Base-by-base conservation (phyloP, 1,284 basidiomycete genomes). In the Pyrrhoderma lamaoense region DNA sequence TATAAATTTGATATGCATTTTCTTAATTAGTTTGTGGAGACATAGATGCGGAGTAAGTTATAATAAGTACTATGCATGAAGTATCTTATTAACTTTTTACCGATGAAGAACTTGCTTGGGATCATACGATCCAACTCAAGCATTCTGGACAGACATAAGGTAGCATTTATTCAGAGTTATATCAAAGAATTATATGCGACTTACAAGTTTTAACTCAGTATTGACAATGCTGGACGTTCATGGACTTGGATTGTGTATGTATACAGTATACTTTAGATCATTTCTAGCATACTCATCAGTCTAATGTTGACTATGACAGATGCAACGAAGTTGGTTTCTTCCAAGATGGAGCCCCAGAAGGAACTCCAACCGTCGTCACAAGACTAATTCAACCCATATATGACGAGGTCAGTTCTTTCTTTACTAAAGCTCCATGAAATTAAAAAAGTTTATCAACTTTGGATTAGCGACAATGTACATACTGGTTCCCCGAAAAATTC, bases 281-380 rank as follows among this genome's bases (percentile, higher is more conserved):
- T n/a, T n/a, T n/a, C n/a, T n/a, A n/a, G n/a, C n/a, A n/a, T n/a
- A n/a, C n/a, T n/a, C n/a, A n/a, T 4, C n/a, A 37, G 27, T 21
- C 13, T 16, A 11, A 9, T 18, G 38, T 36, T 23, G 22, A 54
- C 22, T 46, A 46, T 45, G 34, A 19, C 49, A 85, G 80, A 1
- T 87, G 83, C 61, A 85, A 81, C 59, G 73, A 85, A 67, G 70
- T 87, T 3, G 85, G 84, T 27, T 84, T 67, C 61, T 72, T 77
- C 52, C 79, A 80, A 64, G 79, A 77, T 23, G 74, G 77, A 13
- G 77, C 84, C 4, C 83, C 83, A 0, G n/a, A 39, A 0, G 67
- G 62, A 21, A 60, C 67, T 18, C 78, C 81, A 0, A 69, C 76
- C 9, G 63, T 86, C 45, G 80, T 82, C 7, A 74, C 77, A 3